phyloP scores from a whole-genome alignment of 345 rosid species.

The Trapa bicornis region DNA sequence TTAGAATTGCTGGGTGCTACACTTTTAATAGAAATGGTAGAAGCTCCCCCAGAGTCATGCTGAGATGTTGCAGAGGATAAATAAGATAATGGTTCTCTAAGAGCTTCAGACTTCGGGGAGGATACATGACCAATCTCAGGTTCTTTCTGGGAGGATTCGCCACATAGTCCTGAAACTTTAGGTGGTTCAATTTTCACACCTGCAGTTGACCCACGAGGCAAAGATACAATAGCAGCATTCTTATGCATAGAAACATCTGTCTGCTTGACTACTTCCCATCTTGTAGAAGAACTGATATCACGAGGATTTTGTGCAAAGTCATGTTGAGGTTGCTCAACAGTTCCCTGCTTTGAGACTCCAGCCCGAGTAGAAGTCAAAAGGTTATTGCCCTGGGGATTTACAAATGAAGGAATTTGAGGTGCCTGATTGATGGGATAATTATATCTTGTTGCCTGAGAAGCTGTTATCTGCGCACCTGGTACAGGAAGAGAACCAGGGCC shows the following conservation, averaged over 20 bases:
- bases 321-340: constrained; percentile 22
- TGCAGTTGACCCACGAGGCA: constrained; percentile 16
- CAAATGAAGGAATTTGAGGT: constrained; percentile 41
- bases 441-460: constrained; percentile 53
- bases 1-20: constrained; percentile 11
- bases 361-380: constrained; percentile 31
- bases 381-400: constrained; percentile 28
- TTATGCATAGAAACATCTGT: constrained; percentile 27
- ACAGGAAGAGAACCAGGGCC: constrained; percentile 40
- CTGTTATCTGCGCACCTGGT: constrained; percentile 41
- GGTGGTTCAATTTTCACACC: constrained; percentile 33
- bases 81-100: constrained; percentile 21
- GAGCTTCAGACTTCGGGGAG: constrained; percentile 26
- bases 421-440: constrained; percentile 42
- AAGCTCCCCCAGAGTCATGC: constrained; percentile 17
- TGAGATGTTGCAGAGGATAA: constrained; percentile 13
- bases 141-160: constrained; percentile 29
- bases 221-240: constrained; percentile 21
- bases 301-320: constrained; percentile 21
- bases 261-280: constrained; percentile 47
- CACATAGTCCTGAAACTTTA: constrained; percentile 23
- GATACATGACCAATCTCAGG: constrained; percentile 20
- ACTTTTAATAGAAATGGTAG: constrained; percentile 14
- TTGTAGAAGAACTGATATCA: constrained; percentile 27
- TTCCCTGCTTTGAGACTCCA: constrained; percentile 19